Conservation (phyloP, 768 basidiomycete species). For the Pisolithus microcarpus region DNA sequence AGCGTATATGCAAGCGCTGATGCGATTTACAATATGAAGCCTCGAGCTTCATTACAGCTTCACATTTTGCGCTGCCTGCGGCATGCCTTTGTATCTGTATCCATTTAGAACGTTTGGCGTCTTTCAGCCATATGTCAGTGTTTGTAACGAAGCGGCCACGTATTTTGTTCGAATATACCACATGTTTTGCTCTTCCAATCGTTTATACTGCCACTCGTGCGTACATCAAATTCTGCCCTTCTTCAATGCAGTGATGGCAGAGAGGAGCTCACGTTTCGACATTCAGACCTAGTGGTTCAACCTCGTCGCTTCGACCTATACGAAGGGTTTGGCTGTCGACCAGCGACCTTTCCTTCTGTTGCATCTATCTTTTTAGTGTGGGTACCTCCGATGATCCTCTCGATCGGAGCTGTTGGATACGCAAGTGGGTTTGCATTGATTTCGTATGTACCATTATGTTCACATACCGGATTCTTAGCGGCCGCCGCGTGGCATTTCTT, state of each 20-base stretch:
- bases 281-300: constrained; percentile 34
- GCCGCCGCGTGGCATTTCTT: constrained; percentile 41
- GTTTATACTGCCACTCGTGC: constrained; percentile 54
- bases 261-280: not conserved
- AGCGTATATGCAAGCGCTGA: not conserved
- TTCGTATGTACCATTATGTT: not conserved
- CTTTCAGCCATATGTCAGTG: constrained; percentile 30
- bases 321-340: constrained; percentile 36
- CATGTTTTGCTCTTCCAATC: constrained; percentile 51
- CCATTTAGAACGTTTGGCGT: constrained; percentile 48
- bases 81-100: constrained; percentile 50
- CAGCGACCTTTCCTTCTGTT: constrained; percentile 26
- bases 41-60: constrained; percentile 47
- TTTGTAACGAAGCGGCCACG: constrained; percentile 34
- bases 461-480: constrained; percentile 15
- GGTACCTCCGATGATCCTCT: constrained; percentile 30
- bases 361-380: constrained; percentile 29
- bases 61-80: constrained; percentile 50
- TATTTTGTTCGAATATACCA: constrained; percentile 35
- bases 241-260: not conserved
- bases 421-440: constrained; percentile 24
- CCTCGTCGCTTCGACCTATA: constrained; percentile 38
- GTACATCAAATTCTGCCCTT: constrained; percentile 13
- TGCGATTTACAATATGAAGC: constrained; percentile 27
- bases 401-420: constrained; percentile 24